A percentile compares a stretch with the other conserved stretches of the same genome.
Conservation (phyloP, 2,329 filamentous ascomycete genomes). For the Cryphonectria radicalis region DNA sequence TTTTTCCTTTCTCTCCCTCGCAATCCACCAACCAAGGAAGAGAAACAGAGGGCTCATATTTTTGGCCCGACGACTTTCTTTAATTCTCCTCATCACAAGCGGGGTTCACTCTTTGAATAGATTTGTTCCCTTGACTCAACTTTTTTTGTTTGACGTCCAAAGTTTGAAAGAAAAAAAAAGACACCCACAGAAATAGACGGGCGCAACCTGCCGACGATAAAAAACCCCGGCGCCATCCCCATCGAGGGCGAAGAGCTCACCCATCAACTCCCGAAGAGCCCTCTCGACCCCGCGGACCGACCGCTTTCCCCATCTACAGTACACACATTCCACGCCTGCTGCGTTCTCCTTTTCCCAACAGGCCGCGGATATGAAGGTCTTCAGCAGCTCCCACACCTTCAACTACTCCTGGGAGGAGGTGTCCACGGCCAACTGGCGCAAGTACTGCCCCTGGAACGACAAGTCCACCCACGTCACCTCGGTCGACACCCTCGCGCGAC, state of each 20-base stretch:
- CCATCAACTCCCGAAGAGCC: neutral
- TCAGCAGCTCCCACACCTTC: conserved; percentile 86
- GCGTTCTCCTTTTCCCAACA: neutral
- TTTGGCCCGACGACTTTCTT: conserved; percentile 23
- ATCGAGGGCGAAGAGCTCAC: neutral
- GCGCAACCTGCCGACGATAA: neutral
- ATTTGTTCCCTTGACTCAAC: neutral
- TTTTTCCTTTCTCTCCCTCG: neutral
- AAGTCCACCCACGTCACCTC: conserved; percentile 96
- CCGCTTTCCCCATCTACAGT: neutral
- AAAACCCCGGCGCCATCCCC: neutral
- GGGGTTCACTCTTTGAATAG: conserved; percentile 6
- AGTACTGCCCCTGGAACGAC: conserved; percentile 99
- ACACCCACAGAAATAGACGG: neutral
- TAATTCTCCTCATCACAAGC: neutral
- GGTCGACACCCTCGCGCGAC: conserved; percentile 86
- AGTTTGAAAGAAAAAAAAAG: too few species aligned
- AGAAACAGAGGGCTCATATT: neutral
- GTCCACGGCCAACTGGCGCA: conserved; percentile 95
- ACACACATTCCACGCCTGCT: neutral
- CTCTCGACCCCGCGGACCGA: neutral
- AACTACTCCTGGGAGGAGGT: conserved; percentile 99
- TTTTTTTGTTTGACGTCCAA: neutral
- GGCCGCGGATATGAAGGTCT: conserved; percentile 59
- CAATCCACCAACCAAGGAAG: neutral